These are phyloP conservation scores for Penicillium expansum DNA, from an alignment of 2,329 filamentous ascomycete genomes.

Conservation along the genomic window DNA sequence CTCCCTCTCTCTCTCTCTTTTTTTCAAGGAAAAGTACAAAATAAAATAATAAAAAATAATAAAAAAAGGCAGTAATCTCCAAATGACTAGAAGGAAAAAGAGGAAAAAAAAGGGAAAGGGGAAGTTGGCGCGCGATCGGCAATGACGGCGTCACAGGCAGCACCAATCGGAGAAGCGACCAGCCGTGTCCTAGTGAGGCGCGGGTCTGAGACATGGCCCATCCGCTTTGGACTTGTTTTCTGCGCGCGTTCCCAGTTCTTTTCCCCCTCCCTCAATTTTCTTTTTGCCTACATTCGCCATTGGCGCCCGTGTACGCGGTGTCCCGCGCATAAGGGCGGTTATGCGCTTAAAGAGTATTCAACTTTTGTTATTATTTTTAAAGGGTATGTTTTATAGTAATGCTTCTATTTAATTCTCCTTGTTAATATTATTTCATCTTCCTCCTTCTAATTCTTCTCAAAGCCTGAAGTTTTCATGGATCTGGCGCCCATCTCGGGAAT, in stretches of 20 bases:
- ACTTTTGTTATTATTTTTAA: not conserved
- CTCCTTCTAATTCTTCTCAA: not conserved
- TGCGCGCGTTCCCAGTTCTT: slow-evolving; percentile 2
- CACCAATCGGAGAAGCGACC: slow-evolving; percentile 27
- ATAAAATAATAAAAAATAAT: not conserved
- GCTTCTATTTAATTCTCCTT: not conserved
- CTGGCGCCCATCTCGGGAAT: slow-evolving; percentile 10
- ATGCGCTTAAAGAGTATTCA: slow-evolving; percentile 2
- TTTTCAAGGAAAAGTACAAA: slow-evolving; percentile 7
- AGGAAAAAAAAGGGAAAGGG: slow-evolving; percentile 9
- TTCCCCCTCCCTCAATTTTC: not conserved
- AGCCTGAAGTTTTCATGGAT: not conserved
- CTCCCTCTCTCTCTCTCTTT: not conserved
- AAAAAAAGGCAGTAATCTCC: not conserved
- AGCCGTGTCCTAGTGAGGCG: slow-evolving; percentile 21
- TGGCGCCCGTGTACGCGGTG: slow-evolving; percentile 8
- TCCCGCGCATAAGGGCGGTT: slow-evolving; percentile 8
- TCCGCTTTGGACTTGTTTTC: slow-evolving; percentile 1
- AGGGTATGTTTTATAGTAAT: not conserved
- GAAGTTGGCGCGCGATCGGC: slow-evolving; percentile 42
- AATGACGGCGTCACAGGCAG: slow-evolving; percentile 29
- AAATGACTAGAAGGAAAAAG: not conserved
- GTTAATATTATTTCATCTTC: not conserved
- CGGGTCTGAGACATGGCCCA: slow-evolving; percentile 27
- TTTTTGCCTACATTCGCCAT: slow-evolving; percentile 4